Conservation (phyloP, 305 asterid species). For the Fraxinus latifolia region DNA sequence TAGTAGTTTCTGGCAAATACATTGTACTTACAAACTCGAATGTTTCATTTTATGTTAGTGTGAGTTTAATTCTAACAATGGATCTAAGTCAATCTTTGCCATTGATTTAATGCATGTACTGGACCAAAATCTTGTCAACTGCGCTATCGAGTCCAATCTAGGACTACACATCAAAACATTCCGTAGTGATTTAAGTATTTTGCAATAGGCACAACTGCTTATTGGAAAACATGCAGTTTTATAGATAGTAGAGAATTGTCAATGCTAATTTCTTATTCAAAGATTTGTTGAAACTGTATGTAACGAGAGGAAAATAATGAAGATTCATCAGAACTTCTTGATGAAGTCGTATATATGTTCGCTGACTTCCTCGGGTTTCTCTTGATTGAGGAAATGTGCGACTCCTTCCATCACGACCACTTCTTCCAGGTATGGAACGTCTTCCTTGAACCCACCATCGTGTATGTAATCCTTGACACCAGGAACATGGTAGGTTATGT, state of each 20-base stretch:
- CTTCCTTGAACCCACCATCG: slow-evolving; percentile 27
- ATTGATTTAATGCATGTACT: neutral
- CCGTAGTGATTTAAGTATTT: neutral
- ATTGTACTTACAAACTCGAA: neutral
- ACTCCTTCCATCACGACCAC: slow-evolving; percentile 29
- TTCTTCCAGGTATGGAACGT: slow-evolving; percentile 27
- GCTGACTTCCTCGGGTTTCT: slow-evolving; percentile 25
- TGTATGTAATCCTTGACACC: slow-evolving; percentile 24
- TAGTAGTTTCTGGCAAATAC: neutral
- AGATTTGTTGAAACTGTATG: neutral
- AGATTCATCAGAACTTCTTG: slow-evolving; percentile 18
- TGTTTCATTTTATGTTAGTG: neutral
- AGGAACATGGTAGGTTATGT: slow-evolving; percentile 19
- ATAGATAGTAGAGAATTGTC: neutral
- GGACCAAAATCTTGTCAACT: neutral
- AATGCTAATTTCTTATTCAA: neutral
- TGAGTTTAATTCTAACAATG: neutral
- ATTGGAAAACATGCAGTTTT: neutral
- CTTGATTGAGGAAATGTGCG: slow-evolving; percentile 31
- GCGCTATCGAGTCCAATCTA: neutral
- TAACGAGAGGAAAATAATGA: neutral
- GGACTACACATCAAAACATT: neutral
- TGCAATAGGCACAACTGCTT: neutral
- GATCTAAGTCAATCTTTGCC: neutral
- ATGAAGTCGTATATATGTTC: slow-evolving; percentile 25